Evolutionary conservation across 2,329 filamentous ascomycete species (phyloP).

Genomic region (Septoria linicola): DNA sequence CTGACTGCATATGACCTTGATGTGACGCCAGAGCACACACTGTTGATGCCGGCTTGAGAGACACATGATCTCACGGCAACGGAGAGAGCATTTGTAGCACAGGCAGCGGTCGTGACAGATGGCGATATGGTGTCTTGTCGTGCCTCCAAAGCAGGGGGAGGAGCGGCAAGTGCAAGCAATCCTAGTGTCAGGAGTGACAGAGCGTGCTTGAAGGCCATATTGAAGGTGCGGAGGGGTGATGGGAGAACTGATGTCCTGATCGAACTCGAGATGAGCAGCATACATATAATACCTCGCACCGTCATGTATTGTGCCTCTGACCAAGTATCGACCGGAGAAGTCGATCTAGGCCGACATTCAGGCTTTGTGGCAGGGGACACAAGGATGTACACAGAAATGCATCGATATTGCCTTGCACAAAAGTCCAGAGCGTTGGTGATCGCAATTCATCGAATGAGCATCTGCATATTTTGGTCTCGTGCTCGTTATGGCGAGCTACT

Average conservation of each 20-base stretch:
- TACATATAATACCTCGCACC: background rate
- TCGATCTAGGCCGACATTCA: background rate
- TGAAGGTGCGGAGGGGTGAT: background rate
- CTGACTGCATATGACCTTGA: conserved; percentile 1
- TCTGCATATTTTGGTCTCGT: no score
- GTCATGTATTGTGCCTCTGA: background rate
- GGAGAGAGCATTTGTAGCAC: background rate
- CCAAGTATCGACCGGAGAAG: background rate
- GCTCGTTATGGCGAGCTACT: background rate
- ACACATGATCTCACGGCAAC: conserved; percentile 4
- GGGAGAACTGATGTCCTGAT: background rate
- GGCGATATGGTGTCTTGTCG: background rate
- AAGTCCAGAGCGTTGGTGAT: background rate
- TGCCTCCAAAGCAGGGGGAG: conserved; percentile 1
- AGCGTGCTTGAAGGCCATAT: background rate
- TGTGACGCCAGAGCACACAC: conserved; percentile 5
- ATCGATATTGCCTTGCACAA: conserved; percentile 5
- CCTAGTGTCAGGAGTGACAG: conserved; percentile 1
- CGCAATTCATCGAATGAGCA: background rate
- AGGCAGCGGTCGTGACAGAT: background rate
- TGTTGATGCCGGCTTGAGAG: conserved; percentile 4
- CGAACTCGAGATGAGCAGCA: background rate
- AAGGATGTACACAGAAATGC: no score
- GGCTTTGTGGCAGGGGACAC: no score
- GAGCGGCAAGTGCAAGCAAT: conserved; percentile 1